These are phyloP conservation scores for Lachancea cidri DNA, from an alignment of 805 yeast species.

Conservation along the genomic window DNA sequence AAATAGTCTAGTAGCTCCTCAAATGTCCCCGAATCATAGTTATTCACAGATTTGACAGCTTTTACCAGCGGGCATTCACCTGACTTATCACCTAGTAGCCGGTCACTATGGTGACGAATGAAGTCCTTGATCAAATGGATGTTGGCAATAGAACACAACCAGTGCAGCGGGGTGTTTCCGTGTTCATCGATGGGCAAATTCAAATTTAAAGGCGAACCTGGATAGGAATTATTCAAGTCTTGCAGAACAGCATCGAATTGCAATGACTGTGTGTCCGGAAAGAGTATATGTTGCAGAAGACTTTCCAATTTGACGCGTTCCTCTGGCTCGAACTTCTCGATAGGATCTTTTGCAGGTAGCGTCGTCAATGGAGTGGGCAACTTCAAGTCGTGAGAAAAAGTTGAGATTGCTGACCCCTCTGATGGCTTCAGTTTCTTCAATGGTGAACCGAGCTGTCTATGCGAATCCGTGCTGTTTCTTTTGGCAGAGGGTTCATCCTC, in stretches of 20 bases:
- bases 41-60: slow-evolving; percentile 67
- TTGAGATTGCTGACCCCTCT: slow-evolving; percentile 1
- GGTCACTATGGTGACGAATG: slow-evolving; percentile 60
- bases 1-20: slow-evolving; percentile 61
- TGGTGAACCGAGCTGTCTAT: slow-evolving; percentile 21
- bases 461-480: slow-evolving; percentile 1
- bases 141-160: slow-evolving; percentile 92
- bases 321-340: slow-evolving; percentile 11
- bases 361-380: slow-evolving; percentile 4
- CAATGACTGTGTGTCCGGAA: slow-evolving; percentile 21
- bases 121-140: slow-evolving; percentile 61
- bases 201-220: slow-evolving; percentile 40
- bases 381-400: slow-evolving; percentile 7
- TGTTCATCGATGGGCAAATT: slow-evolving; percentile 89
- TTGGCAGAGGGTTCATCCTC: slow-evolving; percentile 5
- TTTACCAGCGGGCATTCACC: slow-evolving; percentile 88
- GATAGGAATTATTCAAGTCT: slow-evolving; percentile 23
- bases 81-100: slow-evolving; percentile 61
- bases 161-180: slow-evolving; percentile 90
- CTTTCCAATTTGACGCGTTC: slow-evolving; percentile 26
- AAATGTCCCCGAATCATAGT: slow-evolving; percentile 75
- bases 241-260: slow-evolving; percentile 19
- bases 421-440: slow-evolving; percentile 21
- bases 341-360: slow-evolving; percentile 9
- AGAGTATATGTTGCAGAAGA: slow-evolving; percentile 27